phyloP scores from a whole-genome alignment of 2,329 filamentous ascomycete species.

The Geosmithia morbida region DNA sequence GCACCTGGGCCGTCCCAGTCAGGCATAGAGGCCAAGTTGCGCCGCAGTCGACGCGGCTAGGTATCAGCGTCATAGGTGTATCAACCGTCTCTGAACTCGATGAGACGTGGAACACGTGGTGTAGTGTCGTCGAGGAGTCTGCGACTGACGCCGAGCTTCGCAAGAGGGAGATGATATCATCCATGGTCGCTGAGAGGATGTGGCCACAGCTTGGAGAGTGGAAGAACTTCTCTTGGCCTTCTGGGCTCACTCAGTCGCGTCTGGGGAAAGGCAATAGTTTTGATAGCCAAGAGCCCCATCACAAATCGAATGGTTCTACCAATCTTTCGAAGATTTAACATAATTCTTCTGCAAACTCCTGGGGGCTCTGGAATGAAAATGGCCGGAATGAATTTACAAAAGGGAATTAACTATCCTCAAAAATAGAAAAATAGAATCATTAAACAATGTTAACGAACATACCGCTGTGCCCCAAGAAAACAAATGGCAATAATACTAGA shows the following conservation, averaged over 20 bases:
- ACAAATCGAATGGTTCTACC: not conserved
- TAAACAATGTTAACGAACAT: too few species aligned
- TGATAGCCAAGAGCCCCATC: not conserved
- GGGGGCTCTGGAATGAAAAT: too few species aligned
- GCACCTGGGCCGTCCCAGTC: constrained; percentile 13
- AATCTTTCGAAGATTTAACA: not conserved
- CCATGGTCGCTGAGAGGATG: constrained; percentile 26
- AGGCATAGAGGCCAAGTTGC: not conserved
- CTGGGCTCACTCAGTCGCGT: constrained; percentile 22
- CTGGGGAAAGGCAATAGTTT: not conserved
- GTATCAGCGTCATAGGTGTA: constrained; percentile 51
- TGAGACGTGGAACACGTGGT: constrained; percentile 45
- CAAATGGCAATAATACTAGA: too few species aligned
- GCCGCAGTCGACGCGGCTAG: constrained; percentile 20
- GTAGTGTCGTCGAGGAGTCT: constrained; percentile 29
- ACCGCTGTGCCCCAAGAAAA: too few species aligned
- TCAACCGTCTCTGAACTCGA: constrained; percentile 48
- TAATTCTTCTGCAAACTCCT: too few species aligned
- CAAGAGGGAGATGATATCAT: constrained; percentile 15
- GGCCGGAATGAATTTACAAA: too few species aligned
- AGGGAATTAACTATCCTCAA: too few species aligned
- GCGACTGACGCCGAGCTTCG: constrained; percentile 14
- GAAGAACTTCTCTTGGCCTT: constrained; percentile 51
- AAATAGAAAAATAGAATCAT: too few species aligned
- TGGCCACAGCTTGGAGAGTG: constrained; percentile 44